A percentile compares a stretch with the other conserved stretches of the same genome.
phyloP scores from a whole-genome alignment of 805 yeast species.

The Candida sithepensis region DNA sequence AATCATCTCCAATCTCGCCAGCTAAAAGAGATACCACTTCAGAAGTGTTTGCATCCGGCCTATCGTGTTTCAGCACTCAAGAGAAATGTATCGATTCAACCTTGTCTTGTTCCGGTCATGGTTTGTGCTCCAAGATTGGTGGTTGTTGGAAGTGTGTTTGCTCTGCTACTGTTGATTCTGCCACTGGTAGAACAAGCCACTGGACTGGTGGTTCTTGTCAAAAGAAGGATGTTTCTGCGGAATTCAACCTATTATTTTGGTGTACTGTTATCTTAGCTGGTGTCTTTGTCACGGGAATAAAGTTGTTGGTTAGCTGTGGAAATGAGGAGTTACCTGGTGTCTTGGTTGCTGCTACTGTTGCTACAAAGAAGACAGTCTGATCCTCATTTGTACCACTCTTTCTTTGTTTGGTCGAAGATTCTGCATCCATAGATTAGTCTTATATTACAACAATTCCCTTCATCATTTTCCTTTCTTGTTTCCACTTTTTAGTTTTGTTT shows the following conservation, averaged over 20 bases:
- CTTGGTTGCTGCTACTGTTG: slow-evolving; percentile 53
- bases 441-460: too few species aligned
- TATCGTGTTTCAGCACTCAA: slow-evolving; percentile 38
- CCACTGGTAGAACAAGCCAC: slow-evolving; percentile 41
- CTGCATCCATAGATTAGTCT: neutral
- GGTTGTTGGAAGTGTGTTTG: slow-evolving; percentile 52
- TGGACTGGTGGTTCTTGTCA: slow-evolving; percentile 62
- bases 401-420: too few species aligned
- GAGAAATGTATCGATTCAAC: slow-evolving; percentile 46
- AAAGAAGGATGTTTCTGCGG: slow-evolving; percentile 63
- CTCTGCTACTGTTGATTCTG: slow-evolving; percentile 39
- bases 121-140: slow-evolving; percentile 41
- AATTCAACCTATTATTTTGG: slow-evolving; percentile 71
- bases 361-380: slow-evolving; percentile 35
- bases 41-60: slow-evolving; percentile 10
- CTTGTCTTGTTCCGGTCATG: slow-evolving; percentile 50
- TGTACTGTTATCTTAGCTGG: slow-evolving; percentile 46
- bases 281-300: slow-evolving; percentile 47
- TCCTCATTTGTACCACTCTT: neutral
- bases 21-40: slow-evolving; percentile 20
- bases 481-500: neutral
- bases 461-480: neutral
- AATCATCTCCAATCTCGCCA: slow-evolving; percentile 11
- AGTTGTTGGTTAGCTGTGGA: slow-evolving; percentile 52
- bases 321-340: slow-evolving; percentile 66